Conservation (phyloP, 2,329 filamentous ascomycete genomes). For the Metarhizium rileyi region DNA sequence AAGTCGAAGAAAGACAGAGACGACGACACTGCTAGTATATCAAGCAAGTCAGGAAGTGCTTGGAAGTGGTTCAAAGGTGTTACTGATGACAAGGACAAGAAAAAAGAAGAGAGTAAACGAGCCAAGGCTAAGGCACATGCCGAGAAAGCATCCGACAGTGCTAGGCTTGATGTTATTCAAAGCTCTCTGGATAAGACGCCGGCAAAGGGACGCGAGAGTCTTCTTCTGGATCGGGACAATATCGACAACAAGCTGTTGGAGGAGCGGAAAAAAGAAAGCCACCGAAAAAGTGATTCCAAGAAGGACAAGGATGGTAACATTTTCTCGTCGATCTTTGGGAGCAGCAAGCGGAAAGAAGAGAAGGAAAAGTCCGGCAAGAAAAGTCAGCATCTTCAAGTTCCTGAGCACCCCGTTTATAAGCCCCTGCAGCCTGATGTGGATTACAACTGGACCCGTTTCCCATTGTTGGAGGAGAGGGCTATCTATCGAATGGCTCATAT, state of each 20-base stretch:
- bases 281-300: slow-evolving; percentile 66
- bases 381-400: slow-evolving; percentile 61
- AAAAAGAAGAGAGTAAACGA: slow-evolving; percentile 54
- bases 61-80: slow-evolving; percentile 75
- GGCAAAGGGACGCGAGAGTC: slow-evolving; percentile 65
- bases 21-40: slow-evolving; percentile 47
- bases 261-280: slow-evolving; percentile 72
- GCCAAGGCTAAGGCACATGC: slow-evolving; percentile 50
- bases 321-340: slow-evolving; percentile 90
- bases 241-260: slow-evolving; percentile 64
- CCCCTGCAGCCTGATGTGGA: slow-evolving; percentile 78
- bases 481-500: slow-evolving; percentile 99
- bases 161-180: slow-evolving; percentile 77
- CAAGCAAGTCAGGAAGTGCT: slow-evolving; percentile 59
- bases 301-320: slow-evolving; percentile 90
- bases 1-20: slow-evolving; percentile 67
- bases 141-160: slow-evolving; percentile 62
- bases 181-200: slow-evolving; percentile 67
- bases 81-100: slow-evolving; percentile 56
- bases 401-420: slow-evolving; percentile 66
- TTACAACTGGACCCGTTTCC: slow-evolving; percentile 93
- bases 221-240: slow-evolving; percentile 71
- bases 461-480: slow-evolving; percentile 87
- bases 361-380: slow-evolving; percentile 68
- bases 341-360: slow-evolving; percentile 77